A percentile compares a stretch with the other conserved stretches of the same genome.
These are phyloP conservation scores for Xylaria sp. DNA, from an alignment of 2,329 filamentous ascomycete genomes.

Conservation along the genomic window DNA sequence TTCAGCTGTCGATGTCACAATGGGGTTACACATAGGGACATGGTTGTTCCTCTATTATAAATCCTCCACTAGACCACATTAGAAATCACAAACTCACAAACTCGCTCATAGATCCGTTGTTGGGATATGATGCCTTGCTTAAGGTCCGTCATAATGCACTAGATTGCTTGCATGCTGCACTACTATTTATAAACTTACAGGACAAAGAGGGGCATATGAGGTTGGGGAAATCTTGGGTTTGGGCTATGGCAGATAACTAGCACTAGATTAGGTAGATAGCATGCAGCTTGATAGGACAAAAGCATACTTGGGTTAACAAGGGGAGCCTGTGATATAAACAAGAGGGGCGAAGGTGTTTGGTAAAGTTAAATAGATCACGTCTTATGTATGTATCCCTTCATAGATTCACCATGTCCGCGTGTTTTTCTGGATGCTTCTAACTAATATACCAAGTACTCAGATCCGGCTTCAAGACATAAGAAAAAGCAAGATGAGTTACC, in stretches of 20 bases:
- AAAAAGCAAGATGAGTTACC: no score
- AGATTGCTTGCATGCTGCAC: constrained; percentile 7
- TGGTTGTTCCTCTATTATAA: constrained; percentile 5
- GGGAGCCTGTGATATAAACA: no score
- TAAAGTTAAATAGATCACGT: neutral
- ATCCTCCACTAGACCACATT: neutral
- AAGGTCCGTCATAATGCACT: neutral
- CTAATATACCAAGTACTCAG: no score
- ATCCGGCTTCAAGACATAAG: no score
- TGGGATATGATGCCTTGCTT: neutral
- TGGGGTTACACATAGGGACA: neutral
- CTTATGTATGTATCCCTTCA: neutral
- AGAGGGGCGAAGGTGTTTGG: no score
- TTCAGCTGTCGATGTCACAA: neutral
- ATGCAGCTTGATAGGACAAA: neutral
- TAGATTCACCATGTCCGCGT: no score
- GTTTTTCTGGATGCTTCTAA: no score
- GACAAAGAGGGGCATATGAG: neutral
- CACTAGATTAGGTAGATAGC: neutral
- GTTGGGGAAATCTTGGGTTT: no score
- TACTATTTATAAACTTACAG: constrained; percentile 14
- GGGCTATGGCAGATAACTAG: neutral
- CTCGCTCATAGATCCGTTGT: no score
- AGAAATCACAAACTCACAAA: neutral
- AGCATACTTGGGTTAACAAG: neutral